Base-by-base conservation (phyloP, 495 filamentous ascomycete species). In the Lichina pygmaea region DNA sequence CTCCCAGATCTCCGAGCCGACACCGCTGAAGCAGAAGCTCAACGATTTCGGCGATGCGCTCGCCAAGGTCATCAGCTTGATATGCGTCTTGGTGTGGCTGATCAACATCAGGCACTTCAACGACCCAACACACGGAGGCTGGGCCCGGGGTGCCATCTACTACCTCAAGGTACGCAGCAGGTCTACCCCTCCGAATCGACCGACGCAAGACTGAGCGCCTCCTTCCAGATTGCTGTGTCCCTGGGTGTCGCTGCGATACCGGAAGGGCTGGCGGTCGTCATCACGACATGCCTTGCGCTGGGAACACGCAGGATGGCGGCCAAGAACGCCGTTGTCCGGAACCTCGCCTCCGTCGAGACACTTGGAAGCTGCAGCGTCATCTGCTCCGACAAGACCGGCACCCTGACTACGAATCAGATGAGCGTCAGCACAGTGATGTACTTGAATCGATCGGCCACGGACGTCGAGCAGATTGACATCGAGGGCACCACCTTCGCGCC, bases 341-440 rank as follows among this genome's bases (percentile, higher is more conserved):
- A 82, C 55, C 67, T 97, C 47, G 91, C 89, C 15, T 95, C 91
- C 7, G 89, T 97, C 47, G 91, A 99, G 61, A 99, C 91, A 9
- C 65, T 99, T 37, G 91, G 91, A 54, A 95, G 91, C 69, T 99
- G 91, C 67, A 95, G 89, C 55, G 85, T 99, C 46, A 93, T 99
- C 56, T 99, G 91, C 64, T 99, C 91, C n/a, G 91, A 99, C 64
- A 99, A 99, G 67, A 99, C 91, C 2, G 91, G 91, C 50, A 99
- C 91, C 17, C 62, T 99, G 56, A 99, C 91, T 30, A 99, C 91
- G 34, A 99, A 95, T 63, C 85, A 99, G 61, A 99, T 99, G 91
- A 94, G 89, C 55, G 91, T 93, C 45, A 86, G 74, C 57, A 93
- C 86, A 61, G 66, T 94, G 38, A 80, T 93, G 32, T 81, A 81